A percentile compares a stretch with the other conserved stretches of the same genome.
Evolutionary conservation across 169 alveolate genomes (phyloP).

Genomic region (Cryptosporidium sp.): DNA sequence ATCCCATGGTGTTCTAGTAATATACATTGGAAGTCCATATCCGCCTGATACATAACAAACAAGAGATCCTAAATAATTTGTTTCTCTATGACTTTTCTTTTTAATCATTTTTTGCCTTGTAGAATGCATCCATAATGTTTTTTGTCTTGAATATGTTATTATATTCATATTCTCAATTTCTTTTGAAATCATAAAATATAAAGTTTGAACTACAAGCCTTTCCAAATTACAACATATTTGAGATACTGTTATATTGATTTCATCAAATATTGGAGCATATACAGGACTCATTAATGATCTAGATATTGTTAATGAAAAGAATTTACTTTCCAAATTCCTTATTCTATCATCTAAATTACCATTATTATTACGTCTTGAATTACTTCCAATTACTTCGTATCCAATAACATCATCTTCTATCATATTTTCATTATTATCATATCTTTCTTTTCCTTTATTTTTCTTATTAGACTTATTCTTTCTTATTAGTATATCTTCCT

Average conservation of each 20-base stretch:
- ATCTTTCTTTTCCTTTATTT: background rate
- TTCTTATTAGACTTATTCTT: background rate
- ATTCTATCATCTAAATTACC: background rate
- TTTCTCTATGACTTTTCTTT: constrained; percentile 6
- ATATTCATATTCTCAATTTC: constrained; percentile 80
- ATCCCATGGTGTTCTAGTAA: constrained; percentile 77
- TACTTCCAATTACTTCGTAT: background rate
- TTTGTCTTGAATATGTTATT: constrained; percentile 60
- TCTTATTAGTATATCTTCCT: constrained; percentile 15
- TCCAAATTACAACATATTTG: constrained; percentile 90
- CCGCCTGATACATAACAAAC: constrained; percentile 74
- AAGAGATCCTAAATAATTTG: constrained; percentile 41
- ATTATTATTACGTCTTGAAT: background rate
- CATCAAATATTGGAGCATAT: constrained; percentile 86
- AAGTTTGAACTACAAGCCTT: constrained; percentile 88
- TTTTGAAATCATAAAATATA: constrained; percentile 84
- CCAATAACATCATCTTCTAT: background rate
- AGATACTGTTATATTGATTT: constrained; percentile 81
- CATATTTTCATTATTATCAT: background rate
- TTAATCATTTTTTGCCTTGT: constrained; percentile 55
- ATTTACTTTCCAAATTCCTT: background rate
- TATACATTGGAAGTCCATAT: constrained; percentile 65
- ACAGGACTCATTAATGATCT: constrained; percentile 77
- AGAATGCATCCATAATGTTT: constrained; percentile 45
- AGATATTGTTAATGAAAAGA: constrained; percentile 72